Base-by-base conservation (phyloP, 148 eudicot genomes). In the Suaeda aralocaspica region DNA sequence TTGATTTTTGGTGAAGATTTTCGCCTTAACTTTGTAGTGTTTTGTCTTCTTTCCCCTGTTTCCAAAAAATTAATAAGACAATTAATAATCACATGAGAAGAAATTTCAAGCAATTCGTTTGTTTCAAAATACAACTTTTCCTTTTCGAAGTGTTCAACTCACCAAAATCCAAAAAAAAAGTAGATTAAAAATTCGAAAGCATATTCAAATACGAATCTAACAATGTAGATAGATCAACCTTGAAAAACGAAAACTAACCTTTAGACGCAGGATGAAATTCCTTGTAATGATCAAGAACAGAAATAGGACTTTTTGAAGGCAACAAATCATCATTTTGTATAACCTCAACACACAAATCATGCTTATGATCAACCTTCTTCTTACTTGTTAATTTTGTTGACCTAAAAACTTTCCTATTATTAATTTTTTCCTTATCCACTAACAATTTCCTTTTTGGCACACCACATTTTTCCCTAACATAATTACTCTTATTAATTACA, bases 221-320 rank as follows among this genome's bases (percentile, higher is more conserved):
- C 7, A 9, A n/a, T n/a, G n/a, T n/a, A n/a, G n/a, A n/a, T n/a
- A n/a, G n/a, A n/a, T n/a, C n/a, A n/a, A n/a, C n/a, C n/a, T n/a
- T n/a, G n/a, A n/a, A n/a, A n/a, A n/a, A 49, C 51, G 22, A 58
- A 50, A 72, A 55, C 76, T 29, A 21, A 81, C 84, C 84, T 81
- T 55, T 55, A 34, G 56, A 74, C 61, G 73, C 58, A 15, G 67
- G 58, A 34, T 33, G 18, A 48, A 71, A 56, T 46, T 71, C 60
- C n/a, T 7, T 66, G 13, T 30, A 56, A 45, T 56, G 60, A 74
- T 73, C 74, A 51, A 77, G 75, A 30, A 81, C 73, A 36, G 84
- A 77, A 74, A 77, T 62, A 3, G 78, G 81, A 33, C 76, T 74
- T n/a, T 50, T 0, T n/a, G 78, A 65, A 11, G n/a, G 13, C 12